Evolutionary conservation across 352 stramenopile genomes (phyloP).

Genomic region (Thraustotheca clavata): DNA sequence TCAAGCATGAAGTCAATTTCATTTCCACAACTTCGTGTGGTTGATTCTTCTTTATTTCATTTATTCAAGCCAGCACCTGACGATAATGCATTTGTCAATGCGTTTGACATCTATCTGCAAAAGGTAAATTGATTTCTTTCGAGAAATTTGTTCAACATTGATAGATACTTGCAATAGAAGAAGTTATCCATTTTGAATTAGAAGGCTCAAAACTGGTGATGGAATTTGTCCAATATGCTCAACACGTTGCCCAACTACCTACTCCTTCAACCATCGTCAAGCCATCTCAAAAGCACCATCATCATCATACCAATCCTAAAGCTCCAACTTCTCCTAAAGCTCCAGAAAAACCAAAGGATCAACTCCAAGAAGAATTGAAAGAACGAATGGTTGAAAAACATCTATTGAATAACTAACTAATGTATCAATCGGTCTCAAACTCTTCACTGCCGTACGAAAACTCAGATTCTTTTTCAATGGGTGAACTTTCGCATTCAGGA

Average conservation of each 20-base stretch:
- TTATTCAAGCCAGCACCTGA: constrained; percentile 20
- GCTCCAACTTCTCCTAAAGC: too few species aligned
- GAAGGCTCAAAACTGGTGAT: constrained; percentile 51
- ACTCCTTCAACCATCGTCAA: constrained; percentile 42
- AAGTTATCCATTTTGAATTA: constrained; percentile 48
- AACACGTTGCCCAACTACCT: constrained; percentile 32
- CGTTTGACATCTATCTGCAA: constrained; percentile 45
- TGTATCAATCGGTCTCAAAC: constrained; percentile 44
- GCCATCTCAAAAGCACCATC: constrained; percentile 33
- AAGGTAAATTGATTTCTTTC: constrained; percentile 22
- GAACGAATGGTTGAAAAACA: neutral
- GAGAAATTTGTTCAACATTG: neutral
- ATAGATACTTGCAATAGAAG: constrained; percentile 29
- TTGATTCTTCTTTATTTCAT: constrained; percentile 24
- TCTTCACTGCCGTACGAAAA: constrained; percentile 44
- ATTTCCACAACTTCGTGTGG: constrained; percentile 28
- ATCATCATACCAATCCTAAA: constrained; percentile 46
- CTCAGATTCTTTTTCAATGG: constrained; percentile 20
- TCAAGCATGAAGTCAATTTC: constrained; percentile 37
- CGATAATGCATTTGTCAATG: constrained; percentile 16
- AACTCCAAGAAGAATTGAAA: constrained; percentile 1
- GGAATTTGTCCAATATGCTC: constrained; percentile 54
- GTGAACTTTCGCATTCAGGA: too few species aligned
- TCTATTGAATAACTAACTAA: too few species aligned
- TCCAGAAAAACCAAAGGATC: neutral